Base-by-base conservation (phyloP, 169 alveolate species). In the Toxoplasma gondii region DNA sequence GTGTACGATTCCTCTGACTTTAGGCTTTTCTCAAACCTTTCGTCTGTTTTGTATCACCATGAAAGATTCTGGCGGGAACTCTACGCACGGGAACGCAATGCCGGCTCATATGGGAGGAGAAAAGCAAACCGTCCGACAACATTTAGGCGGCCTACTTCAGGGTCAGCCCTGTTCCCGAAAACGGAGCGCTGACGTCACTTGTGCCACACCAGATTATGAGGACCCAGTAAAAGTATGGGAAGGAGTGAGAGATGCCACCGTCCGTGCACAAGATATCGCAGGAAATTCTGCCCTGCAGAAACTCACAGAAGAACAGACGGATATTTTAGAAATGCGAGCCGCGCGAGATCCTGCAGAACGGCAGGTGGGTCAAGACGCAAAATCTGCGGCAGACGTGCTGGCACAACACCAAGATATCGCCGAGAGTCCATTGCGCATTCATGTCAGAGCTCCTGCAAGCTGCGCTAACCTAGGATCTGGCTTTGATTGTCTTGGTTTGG, bases 381-480 rank as follows among this genome's bases (percentile, higher is more conserved):
- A 64, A 64, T 19, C 78, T 10, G 78, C 78, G 0, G 24, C 78
- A 64, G 78, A 10, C 29, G 34, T 64, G 36, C 27, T 64, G 78
- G 27, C 7, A 0, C 34, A 64, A 64, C 78, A 64, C 10, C 78
- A 64, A 29, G 78, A 64, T 31, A 64, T 64, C 7, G 78, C 78
- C 16, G 78, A 64, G 34, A 64, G 78, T 31, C 78, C 78, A 4
- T 24, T 64, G 78, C 41, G 64, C 36, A 64, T 91, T 44, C 64
- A 38, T 36, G 95, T 92, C 43, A 38, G 78, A 10, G 95, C 49
- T 31, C 95, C 95, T 17, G 95, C 95, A 34, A 81, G 92, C 43
- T 67, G 54, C 34, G 95, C 95, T 27, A 92, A 92, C 54, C 29
- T 92, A 83, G 95, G 95, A 10, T 27, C 70, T 12, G 95, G 95